Base-by-base conservation (phyloP, 192 early-diverging fungal genomes). In the Pilobolus umbonatus region DNA sequence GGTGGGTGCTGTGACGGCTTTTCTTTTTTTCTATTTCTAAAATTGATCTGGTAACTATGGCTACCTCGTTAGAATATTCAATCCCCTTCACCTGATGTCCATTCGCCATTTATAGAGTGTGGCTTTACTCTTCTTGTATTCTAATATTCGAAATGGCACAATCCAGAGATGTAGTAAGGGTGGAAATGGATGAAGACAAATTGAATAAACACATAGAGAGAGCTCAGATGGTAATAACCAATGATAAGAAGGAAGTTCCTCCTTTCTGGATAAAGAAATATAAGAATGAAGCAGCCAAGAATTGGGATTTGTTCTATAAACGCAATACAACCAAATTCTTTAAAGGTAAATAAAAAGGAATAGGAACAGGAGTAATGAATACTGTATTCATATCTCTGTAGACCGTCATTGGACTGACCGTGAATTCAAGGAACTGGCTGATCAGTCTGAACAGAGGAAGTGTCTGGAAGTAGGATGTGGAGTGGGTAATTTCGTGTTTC, bases 351-450 rank as follows among this genome's bases (percentile, higher is more conserved):
- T 19, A 42, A 21, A 29, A 4, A 15, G 15, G 0, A 28, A 44
- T 28, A 21, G 9, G n/a, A 26, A 32, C 11, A 49, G 3, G 5
- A 2, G 21, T 17, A 19, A 19, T 10, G 12, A 5, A 21, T 43
- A 24, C 14, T 38, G 9, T 25, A 42, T 1, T 30, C 11, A 4
- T 1, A 0, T 10, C 29, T 43, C 6, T 9, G 12, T 42, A 67
- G 94, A 99, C 76, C 75, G 97, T 30, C 89, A 98, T 72, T 99
- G 97, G 97, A 90, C 92, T 5, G 89, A 91, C 61, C 75, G 93
- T 3, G 97, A 98, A 69, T 99, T 98, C 74, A 81, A 86, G 29
- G 91, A 96, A 64, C 70, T 96, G 40, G 61, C 61, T 19, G 21
- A 57, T 60, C 39, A 64, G 21, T 9, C 44, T 21, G 40, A 28